Evolutionary conservation across 2,329 filamentous ascomycete genomes (phyloP).

Genomic region (Pestalotiopsis sp.): DNA sequence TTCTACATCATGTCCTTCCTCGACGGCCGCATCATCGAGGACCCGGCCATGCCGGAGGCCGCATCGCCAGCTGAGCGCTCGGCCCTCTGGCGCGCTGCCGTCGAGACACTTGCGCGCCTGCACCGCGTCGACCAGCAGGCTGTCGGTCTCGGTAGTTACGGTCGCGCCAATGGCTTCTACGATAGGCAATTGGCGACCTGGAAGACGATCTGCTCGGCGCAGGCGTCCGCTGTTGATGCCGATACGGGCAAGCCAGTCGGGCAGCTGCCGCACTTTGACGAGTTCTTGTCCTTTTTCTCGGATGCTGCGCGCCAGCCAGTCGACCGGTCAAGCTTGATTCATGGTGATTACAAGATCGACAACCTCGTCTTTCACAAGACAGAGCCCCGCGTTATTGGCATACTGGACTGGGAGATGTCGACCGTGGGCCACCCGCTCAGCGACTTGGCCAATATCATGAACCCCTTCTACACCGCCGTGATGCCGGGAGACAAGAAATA

Average conservation of each 20-base stretch:
- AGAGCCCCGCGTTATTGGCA: conserved; percentile 81
- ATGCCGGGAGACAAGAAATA: conserved; percentile 28
- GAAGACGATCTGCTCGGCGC: conserved; percentile 73
- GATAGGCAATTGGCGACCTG: conserved; percentile 84
- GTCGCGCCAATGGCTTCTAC: conserved; percentile 78
- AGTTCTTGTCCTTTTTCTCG: conserved; percentile 78
- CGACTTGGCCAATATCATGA: conserved; percentile 80
- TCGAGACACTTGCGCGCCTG: conserved; percentile 81
- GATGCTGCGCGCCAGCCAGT: conserved; percentile 70
- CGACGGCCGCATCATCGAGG: conserved; percentile 90
- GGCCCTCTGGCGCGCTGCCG: conserved; percentile 84
- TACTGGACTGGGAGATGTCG: conserved; percentile 98
- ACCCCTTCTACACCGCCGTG: conserved; percentile 47
- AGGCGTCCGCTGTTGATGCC: conserved; percentile 74
- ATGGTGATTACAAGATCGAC: conserved; percentile 97
- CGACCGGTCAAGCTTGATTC: conserved; percentile 79
- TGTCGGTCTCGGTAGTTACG: conserved; percentile 74
- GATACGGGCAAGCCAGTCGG: conserved; percentile 80
- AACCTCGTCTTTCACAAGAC: conserved; percentile 90
- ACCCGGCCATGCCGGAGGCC: conserved; percentile 68
- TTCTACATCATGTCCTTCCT: conserved; percentile 99
- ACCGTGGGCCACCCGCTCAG: conserved; percentile 95
- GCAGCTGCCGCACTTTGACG: conserved; percentile 79
- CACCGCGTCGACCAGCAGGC: conserved; percentile 71
- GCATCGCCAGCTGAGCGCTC: conserved; percentile 69